A percentile compares a stretch with the other conserved stretches of the same genome.
Evolutionary conservation across 2,329 filamentous ascomycete genomes (phyloP).

Genomic region (Aureobasidium lini): DNA sequence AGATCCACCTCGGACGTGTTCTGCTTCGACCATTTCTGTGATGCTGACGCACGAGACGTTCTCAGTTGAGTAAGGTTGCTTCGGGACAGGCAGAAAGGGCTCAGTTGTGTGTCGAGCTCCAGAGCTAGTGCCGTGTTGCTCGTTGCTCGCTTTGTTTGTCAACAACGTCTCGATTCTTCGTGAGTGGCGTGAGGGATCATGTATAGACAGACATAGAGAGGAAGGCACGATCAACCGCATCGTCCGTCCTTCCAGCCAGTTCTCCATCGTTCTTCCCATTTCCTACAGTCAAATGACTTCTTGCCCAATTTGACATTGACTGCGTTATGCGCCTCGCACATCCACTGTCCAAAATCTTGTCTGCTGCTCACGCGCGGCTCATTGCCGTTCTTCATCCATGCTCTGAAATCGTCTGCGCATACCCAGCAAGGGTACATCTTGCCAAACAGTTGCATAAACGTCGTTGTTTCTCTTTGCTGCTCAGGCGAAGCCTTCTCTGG

Average conservation of each 20-base stretch:
- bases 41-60: conserved; percentile 11
- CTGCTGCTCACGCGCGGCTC: conserved; percentile 52
- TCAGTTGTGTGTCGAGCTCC: neutral
- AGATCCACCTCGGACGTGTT: neutral
- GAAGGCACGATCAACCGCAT: conserved; percentile 43
- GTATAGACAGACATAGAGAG: neutral
- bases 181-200: neutral
- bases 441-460: conserved; percentile 74
- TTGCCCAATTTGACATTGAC: conserved; percentile 89
- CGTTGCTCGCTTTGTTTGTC: neutral
- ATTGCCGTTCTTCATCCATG: conserved; percentile 65
- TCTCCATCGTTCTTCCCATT: conserved; percentile 91
- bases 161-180: neutral
- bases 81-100: conserved; percentile 5
- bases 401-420: conserved; percentile 85
- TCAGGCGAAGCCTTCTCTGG: conserved; percentile 58
- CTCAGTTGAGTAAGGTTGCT: conserved; percentile 10
- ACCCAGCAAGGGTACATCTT: conserved; percentile 92
- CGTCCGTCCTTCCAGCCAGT: conserved; percentile 73
- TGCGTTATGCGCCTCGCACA: conserved; percentile 80
- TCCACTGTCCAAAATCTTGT: conserved; percentile 70
- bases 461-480: conserved; percentile 67
- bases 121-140: neutral
- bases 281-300: conserved; percentile 76
- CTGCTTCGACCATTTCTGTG: neutral